Base-by-base conservation (phyloP, 345 rosid genomes). In the Gossypioides kirkii region DNA sequence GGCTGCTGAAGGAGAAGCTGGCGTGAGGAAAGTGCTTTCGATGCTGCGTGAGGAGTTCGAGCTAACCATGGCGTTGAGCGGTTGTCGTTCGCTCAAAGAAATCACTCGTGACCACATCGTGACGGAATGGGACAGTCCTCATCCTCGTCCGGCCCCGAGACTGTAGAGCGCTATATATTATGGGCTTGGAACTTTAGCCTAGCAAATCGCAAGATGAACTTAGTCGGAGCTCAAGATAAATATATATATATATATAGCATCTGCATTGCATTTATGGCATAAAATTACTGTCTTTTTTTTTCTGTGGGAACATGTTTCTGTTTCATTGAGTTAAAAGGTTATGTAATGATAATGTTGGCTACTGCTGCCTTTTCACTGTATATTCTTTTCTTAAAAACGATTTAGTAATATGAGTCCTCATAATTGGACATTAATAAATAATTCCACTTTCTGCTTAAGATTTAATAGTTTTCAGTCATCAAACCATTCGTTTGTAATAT, bases 11-110 rank as follows among this genome's bases (percentile, higher is more conserved):
- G 98, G 98, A 28, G 94, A 93, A 73, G 85, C 81, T 41, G 98
- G 98, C 14, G 84, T 93, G 2, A 74, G 84, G 77, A 93, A 86
- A 72, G 96, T 84, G 52, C 94, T 94, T 9, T 83, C 89, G 60
- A 91, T 94, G 98, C 82, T 93, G 47, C 89, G 86, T 0, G 89
- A 94, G 32, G 98, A 94, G 80, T 87, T 94, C 3, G 97, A 94
- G 86, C 84, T 94, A 62, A 90, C 97, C 42, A 94, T 91, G 98
- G 93, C 97, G 17, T 75, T 94, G 63, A 86, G 93, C 71, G 97
- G 98, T 0, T 94, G 98, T 83, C 82, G 88, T 60, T 88, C 97
- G 2, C 87, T 94, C 41, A 87, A 77, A 77, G 98, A 94, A 83
- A 94, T 91, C 74, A 88, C 90, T 47, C 96, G 97, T 2, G 32